Evolutionary conservation across 495 filamentous ascomycete species (phyloP), one percentile per base, ranked within the genome.

Genomic region (Penicillium simplicissimum): DNA sequence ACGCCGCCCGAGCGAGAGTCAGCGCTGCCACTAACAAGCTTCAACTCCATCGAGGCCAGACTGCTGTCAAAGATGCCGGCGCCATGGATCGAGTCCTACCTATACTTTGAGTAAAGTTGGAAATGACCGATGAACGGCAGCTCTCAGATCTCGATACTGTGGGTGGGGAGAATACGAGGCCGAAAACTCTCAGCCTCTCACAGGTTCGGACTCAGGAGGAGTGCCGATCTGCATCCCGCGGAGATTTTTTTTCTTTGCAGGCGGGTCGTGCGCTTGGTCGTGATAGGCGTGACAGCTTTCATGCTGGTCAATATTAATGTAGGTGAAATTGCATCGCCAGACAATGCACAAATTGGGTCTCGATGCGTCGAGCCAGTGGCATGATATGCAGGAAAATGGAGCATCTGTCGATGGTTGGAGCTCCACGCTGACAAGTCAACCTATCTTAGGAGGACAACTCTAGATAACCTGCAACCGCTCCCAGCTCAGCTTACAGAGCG

Each of bases 201-300:
- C n/a, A 53, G 1, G 8, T n/a, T 7, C 28, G 28, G 34, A 23
- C 38, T 51, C 4, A 2, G 25, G 25, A 28, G 55, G 14, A 19
- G 56, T 31, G 47, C 36, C 36, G 56, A 59, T 59, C n/a, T 34
- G 19, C 31, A 3, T 8, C 13, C 14, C 28, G 36, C 14, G 56
- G 7, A 31, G 43, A 28, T 25, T 14, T 36, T 36, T 31, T 17
- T 4, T 0, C 28, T 31, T 19, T 23, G 8, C 28, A 31, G 51
- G 33, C 15, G 8, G 33, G 17, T 34, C n/a, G 7, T 11, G 31
- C 51, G 58, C 49, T 28, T n/a, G 33, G 58, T 36, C 31, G 28
- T 25, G 58, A 60, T 60, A 13, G 40, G 13, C 52, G 34, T 48
- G 28, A 8, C 7, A 19, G 35, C 40, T 60, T 60, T 52, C 58